Percentiles rank a stretch among this genome's conserved stretches.
Conservation (phyloP, 164 flowering plant species). For the Aristolochia fimbriata region DNA sequence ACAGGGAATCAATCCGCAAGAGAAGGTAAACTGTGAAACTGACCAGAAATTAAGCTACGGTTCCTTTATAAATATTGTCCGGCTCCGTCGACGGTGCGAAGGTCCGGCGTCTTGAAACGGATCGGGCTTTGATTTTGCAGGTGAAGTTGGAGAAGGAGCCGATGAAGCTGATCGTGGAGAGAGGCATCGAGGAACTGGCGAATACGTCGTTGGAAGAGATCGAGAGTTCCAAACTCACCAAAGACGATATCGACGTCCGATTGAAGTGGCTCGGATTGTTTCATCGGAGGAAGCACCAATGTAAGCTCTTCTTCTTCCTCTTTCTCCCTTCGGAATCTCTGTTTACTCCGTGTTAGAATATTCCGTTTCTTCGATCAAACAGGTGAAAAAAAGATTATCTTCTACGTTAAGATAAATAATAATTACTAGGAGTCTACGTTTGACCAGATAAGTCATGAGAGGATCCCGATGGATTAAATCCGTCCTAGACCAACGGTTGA, state of each 20-base stretch:
- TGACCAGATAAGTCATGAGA: too few species aligned
- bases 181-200: slow-evolving; percentile 60
- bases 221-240: slow-evolving; percentile 45
- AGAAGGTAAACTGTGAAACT: slow-evolving; percentile 48
- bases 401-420: too few species aligned
- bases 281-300: slow-evolving; percentile 85
- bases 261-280: slow-evolving; percentile 97
- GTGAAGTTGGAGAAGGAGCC: slow-evolving; percentile 82
- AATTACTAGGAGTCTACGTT: too few species aligned
- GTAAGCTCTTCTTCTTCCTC: slow-evolving; percentile 32
- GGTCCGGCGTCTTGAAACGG: neutral
- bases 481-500: too few species aligned
- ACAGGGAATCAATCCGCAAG: slow-evolving; percentile 67
- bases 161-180: slow-evolving; percentile 65
- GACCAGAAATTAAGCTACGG: too few species aligned
- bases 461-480: too few species aligned
- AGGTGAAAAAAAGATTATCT: too few species aligned
- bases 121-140: neutral
- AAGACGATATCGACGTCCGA: slow-evolving; percentile 80
- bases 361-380: too few species aligned
- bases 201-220: slow-evolving; percentile 57
- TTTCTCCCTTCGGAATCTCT: neutral
- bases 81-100: too few species aligned
- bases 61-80: too few species aligned
- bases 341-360: too few species aligned